Conservation (phyloP, 2,329 filamentous ascomycete genomes). For the Diaporthe destruens region DNA sequence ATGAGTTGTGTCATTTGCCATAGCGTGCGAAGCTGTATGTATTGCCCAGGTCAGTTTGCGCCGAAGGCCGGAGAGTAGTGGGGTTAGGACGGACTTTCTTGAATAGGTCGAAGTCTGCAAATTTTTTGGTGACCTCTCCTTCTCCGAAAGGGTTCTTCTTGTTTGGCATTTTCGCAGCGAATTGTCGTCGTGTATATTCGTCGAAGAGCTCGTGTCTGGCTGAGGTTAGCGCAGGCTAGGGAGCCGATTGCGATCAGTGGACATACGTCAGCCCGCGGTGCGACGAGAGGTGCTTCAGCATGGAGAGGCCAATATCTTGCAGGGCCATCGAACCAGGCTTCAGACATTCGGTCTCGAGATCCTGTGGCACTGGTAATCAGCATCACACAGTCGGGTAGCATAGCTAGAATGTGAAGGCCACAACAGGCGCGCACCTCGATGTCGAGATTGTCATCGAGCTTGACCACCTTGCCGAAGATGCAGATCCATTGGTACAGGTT, state of each 20-base stretch:
- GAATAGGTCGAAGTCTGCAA: conserved; percentile 84
- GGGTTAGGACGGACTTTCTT: conserved; percentile 70
- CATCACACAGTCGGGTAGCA: not conserved
- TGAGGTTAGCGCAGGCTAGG: conserved; percentile 33
- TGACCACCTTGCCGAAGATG: conserved; percentile 89
- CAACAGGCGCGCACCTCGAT: conserved; percentile 77
- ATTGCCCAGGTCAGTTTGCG: not conserved
- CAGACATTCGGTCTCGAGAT: conserved; percentile 89
- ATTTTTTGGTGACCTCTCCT: conserved; percentile 78
- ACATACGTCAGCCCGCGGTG: conserved; percentile 91
- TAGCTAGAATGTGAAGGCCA: not conserved
- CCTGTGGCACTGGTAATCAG: conserved; percentile 62
- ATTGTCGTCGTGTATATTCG: conserved; percentile 92
- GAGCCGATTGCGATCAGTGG: conserved; percentile 16
- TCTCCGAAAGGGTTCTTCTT: conserved; percentile 85
- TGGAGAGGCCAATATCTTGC: conserved; percentile 83
- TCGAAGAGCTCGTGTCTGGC: conserved; percentile 87
- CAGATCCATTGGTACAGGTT: conserved; percentile 94
- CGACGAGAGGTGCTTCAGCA: conserved; percentile 94
- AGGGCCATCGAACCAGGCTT: conserved; percentile 82
- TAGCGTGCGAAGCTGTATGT: conserved; percentile 75
- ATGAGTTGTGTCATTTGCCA: conserved; percentile 93
- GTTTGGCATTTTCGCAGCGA: conserved; percentile 80
- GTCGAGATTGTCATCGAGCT: conserved; percentile 89
- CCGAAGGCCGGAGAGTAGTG: not conserved